phyloP scores from a whole-genome alignment of 2,329 filamentous ascomycete genomes.

The Ophiostoma pallidulum region DNA sequence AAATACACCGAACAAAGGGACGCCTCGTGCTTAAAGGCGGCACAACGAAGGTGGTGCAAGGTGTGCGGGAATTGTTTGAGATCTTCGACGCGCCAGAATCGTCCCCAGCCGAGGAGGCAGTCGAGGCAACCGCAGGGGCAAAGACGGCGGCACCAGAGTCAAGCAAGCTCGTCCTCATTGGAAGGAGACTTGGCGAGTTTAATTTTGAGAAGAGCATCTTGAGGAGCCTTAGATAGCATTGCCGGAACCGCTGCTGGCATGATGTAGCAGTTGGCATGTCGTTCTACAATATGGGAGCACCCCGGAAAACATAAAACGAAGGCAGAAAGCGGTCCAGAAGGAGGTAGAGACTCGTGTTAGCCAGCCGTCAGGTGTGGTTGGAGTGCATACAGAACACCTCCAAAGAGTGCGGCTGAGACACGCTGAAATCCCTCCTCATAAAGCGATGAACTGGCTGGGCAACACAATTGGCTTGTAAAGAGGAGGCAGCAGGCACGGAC shows the following conservation, averaged over 20 bases:
- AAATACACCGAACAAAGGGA: conserved; percentile 84
- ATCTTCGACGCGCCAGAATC: conserved; percentile 55
- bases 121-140: conserved; percentile 12
- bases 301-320: too few relatives aligned
- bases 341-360: too few relatives aligned
- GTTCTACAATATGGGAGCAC: too few relatives aligned
- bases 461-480: background rate
- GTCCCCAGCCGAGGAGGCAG: conserved; percentile 19
- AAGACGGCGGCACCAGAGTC: conserved; percentile 21
- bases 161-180: conserved; percentile 56
- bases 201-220: conserved; percentile 39
- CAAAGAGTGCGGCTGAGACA: background rate
- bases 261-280: too few relatives aligned
- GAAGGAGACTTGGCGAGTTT: conserved; percentile 42
- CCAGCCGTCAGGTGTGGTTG: too few relatives aligned
- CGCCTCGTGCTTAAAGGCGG: conserved; percentile 59
- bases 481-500: background rate
- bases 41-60: conserved; percentile 69
- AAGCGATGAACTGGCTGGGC: background rate
- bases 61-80: conserved; percentile 89
- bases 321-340: too few relatives aligned
- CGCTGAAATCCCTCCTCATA: background rate
- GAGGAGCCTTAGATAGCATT: background rate
- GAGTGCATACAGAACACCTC: background rate
- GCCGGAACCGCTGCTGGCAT: background rate